Base-by-base conservation (phyloP, 352 stramenopile genomes). In the Blastocystis sp. region DNA sequence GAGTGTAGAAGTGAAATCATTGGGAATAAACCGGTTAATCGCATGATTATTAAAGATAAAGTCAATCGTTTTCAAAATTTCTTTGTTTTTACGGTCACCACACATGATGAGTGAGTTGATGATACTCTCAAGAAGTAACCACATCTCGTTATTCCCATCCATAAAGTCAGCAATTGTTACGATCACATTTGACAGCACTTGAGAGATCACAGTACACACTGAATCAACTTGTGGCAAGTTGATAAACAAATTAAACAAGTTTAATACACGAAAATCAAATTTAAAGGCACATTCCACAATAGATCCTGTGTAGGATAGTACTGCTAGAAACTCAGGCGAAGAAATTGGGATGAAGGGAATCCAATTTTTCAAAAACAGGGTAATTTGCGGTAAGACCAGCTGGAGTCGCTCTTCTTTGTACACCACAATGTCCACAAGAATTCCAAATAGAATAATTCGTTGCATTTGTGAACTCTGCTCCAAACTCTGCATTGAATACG, bases 21-120 rank as follows among this genome's bases (percentile, higher is more conserved):
- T 66, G 13, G 73, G 73, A 24, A 85, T 85, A 24, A 26, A 85
- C 34, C 26, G 6, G 56, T 85, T 85, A 30, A 85, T 66, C 50
- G 65, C 54, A 18, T 53, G 43, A 34, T 85, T 85, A 37, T 85
- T 85, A 43, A 85, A 85, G 24, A 85, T 41, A 0, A 68, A 54
- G 24, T 85, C 73, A n/a, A 85, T 68, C 26, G 73, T 69, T 41
- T 68, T 34, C 24, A 85, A 30, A 34, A 68, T 45, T 30, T 85
- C 73, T 11, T 47, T 53, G 37, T 50, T 68, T 20, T 39, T 65
- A 6, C 53, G 26, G 8, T 66, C 73, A 20, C 16, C n/a, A 53
- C n/a, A 54, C 50, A 85, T 66, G n/a, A 85, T 69, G 11, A 85
- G 73, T 16, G 47, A 66, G 56, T 85, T 62, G 18, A 85, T 45